Evolutionary conservation across 768 basidiomycete genomes (phyloP).

Genomic region (Auriscalpium orientale): DNA sequence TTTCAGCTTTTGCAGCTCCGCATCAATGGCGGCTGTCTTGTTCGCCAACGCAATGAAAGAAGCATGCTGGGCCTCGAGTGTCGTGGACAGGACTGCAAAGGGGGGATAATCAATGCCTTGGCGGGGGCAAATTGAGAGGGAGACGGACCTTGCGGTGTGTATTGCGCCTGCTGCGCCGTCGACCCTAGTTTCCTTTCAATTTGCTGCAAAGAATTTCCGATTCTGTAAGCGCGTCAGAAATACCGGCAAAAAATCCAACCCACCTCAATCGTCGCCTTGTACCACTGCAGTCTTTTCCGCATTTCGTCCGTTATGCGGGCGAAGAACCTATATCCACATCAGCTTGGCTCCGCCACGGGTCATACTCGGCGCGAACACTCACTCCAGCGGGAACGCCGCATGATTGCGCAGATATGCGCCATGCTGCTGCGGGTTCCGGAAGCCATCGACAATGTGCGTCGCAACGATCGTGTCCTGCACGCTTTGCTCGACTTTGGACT

Average conservation of each 20-base stretch:
- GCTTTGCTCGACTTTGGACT: conserved; percentile 66
- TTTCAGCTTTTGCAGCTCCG: conserved; percentile 73
- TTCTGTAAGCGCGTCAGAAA: too few species aligned
- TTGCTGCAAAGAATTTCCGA: conserved; percentile 38
- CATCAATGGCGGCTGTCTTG: conserved; percentile 67
- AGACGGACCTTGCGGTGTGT: conserved; percentile 64
- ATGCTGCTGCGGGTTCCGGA: conserved; percentile 66
- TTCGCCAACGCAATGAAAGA: conserved; percentile 72
- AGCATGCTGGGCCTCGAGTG: conserved; percentile 72
- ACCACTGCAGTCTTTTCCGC: conserved; percentile 66
- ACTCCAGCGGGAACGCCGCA: conserved; percentile 80
- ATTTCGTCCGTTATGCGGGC: conserved; percentile 64
- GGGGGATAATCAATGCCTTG: conserved; percentile 2
- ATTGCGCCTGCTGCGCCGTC: conserved; percentile 52
- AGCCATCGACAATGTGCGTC: conserved; percentile 71
- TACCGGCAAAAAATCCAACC: conserved; percentile 2
- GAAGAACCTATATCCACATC: conserved; percentile 48
- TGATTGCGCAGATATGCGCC: conserved; percentile 68
- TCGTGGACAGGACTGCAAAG: conserved; percentile 56
- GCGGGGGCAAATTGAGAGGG: conserved; percentile 1
- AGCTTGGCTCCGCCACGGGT: not conserved
- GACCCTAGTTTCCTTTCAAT: conserved; percentile 78
- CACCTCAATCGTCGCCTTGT: conserved; percentile 76
- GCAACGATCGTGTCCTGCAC: conserved; percentile 76
- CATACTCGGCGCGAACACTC: conserved; percentile 19